Conservation (phyloP, 139 green algal species). For the Pedinophyceae sp. region DNA sequence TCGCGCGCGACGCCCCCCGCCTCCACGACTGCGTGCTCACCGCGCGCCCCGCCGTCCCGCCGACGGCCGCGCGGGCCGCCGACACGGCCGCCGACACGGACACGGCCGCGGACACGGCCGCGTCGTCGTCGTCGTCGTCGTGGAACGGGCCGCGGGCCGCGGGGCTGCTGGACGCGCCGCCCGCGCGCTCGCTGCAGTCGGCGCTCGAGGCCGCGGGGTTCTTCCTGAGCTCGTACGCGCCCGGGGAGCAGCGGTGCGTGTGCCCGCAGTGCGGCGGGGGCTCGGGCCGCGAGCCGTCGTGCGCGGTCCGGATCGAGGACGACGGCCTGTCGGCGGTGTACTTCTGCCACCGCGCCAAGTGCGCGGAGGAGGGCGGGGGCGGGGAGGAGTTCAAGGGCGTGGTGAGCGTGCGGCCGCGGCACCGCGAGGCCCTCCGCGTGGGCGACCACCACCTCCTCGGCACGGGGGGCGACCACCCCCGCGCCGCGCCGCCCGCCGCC, state of each 20-base stretch:
- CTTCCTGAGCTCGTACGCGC: too few relatives aligned
- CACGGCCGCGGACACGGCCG: too few relatives aligned
- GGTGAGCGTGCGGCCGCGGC: background rate
- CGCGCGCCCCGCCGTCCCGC: too few relatives aligned
- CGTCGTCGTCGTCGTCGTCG: too few relatives aligned
- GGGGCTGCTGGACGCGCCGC: too few relatives aligned
- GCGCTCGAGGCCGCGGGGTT: too few relatives aligned
- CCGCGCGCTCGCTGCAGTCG: too few relatives aligned
- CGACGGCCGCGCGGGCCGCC: too few relatives aligned
- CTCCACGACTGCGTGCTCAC: too few relatives aligned
- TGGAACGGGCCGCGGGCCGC: too few relatives aligned
- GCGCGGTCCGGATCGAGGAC: constrained; percentile 25
- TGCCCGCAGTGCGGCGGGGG: constrained; percentile 35
- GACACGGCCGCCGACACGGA: too few relatives aligned
- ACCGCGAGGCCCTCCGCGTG: background rate
- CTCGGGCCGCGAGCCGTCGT: constrained; percentile 13
- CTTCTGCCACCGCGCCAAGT: constrained; percentile 41
- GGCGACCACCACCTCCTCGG: background rate
- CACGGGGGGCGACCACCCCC: background rate
- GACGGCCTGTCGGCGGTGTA: constrained; percentile 26
- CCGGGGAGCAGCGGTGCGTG: constrained; percentile 13
- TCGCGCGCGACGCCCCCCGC: too few relatives aligned
- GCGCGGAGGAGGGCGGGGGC: constrained; percentile 25
- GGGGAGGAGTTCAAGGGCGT: background rate
- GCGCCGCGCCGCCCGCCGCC: background rate